phyloP scores from a whole-genome alignment of 306 rosid genomes.

The Parietaria judaica region DNA sequence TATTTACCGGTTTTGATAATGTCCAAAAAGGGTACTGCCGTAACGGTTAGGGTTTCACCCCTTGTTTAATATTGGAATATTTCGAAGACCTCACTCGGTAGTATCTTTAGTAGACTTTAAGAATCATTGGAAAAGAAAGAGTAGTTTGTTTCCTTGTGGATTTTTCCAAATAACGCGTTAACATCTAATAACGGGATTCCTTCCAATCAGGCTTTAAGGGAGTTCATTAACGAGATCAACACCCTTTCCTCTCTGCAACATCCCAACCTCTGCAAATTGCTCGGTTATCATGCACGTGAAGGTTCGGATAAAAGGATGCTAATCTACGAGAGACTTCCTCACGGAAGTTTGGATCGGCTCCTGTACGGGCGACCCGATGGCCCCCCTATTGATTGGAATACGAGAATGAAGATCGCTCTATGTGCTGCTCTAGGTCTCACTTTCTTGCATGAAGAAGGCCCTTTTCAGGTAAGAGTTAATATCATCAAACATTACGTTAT shows the following conservation, averaged over 20 bases:
- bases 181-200: constrained; percentile 9
- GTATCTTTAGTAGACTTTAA: background rate
- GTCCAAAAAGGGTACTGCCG: no score
- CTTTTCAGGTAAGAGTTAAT: constrained; percentile 67
- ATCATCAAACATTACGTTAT: constrained; percentile 1
- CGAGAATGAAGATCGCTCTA: constrained; percentile 85
- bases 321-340: constrained; percentile 86
- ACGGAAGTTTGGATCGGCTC: constrained; percentile 85
- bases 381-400: constrained; percentile 92
- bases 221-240: constrained; percentile 68
- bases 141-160: background rate
- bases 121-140: background rate
- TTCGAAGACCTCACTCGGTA: no score
- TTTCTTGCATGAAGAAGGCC: constrained; percentile 99
- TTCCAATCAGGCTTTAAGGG: constrained; percentile 72
- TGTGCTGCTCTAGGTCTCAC: constrained; percentile 96
- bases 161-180: background rate
- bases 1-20: no score
- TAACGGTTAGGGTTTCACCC: no score
- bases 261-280: constrained; percentile 91
- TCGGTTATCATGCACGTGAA: constrained; percentile 90
- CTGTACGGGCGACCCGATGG: constrained; percentile 88
- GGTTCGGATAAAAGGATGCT: constrained; percentile 69
- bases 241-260: constrained; percentile 82
- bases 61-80: no score